A percentile compares a stretch with the other conserved stretches of the same genome.
phyloP scores from a whole-genome alignment of 768 basidiomycete species.

The Suillus clintonianus region DNA sequence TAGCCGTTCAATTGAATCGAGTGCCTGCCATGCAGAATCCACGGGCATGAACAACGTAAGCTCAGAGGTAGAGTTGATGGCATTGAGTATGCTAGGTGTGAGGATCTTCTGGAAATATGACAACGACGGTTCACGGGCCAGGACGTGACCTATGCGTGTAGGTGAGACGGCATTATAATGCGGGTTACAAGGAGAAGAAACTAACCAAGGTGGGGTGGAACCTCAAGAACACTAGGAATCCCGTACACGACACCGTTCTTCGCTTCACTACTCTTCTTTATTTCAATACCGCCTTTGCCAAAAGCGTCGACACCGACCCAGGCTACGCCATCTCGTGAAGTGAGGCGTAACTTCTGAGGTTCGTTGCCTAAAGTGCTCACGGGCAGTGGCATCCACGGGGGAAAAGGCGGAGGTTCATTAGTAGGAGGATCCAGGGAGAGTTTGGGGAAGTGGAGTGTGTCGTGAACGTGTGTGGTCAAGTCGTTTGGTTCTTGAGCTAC shows the following conservation, averaged over 20 bases:
- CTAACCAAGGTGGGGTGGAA: constrained; percentile 76
- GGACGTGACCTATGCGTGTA: constrained; percentile 52
- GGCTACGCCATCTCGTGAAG: constrained; percentile 46
- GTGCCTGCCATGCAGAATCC: constrained; percentile 77
- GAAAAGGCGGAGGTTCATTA: constrained; percentile 65
- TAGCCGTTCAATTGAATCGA: constrained; percentile 76
- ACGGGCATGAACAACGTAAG: constrained; percentile 90
- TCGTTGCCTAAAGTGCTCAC: constrained; percentile 79
- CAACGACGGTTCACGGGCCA: constrained; percentile 58
- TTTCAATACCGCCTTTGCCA: constrained; percentile 70
- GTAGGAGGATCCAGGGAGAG: constrained; percentile 60
- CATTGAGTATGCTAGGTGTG: constrained; percentile 53
- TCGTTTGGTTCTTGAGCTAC: constrained; percentile 48
- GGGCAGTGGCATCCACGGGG: constrained; percentile 86
- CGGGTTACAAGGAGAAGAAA: constrained; percentile 7
- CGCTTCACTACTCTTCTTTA: constrained; percentile 60
- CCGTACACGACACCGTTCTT: constrained; percentile 81
- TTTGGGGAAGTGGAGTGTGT: constrained; percentile 76
- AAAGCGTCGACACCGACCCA: constrained; percentile 77
- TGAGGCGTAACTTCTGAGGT: constrained; percentile 77
- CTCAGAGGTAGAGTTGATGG: constrained; percentile 67
- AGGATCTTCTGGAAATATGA: constrained; percentile 78
- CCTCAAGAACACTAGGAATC: constrained; percentile 70
- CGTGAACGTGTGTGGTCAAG: constrained; percentile 39
- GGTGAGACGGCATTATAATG: constrained; percentile 3